Evolutionary conservation across 2,329 filamentous ascomycete species (phyloP), one percentile per base, ranked within the genome.

Genomic region (Dryadomyces sulphureus): DNA sequence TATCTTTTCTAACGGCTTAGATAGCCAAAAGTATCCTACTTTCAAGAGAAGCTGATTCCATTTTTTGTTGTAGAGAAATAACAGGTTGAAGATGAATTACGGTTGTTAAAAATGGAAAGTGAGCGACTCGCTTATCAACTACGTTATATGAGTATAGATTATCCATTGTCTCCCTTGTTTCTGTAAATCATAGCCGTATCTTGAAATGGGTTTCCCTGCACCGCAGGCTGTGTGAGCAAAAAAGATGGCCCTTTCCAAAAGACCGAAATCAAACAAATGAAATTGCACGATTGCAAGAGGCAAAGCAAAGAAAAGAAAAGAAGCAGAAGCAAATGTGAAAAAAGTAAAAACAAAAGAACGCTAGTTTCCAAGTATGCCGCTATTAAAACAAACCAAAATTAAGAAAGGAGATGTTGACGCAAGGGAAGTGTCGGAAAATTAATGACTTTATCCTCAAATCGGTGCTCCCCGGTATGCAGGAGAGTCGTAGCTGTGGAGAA

Each of bases 401-500:
- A 35, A 24, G 3, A 43, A 14, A 32, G 20, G n/a, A 17, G 32
- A 41, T 7, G 16, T 14, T 7, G 4, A 5, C 7, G 17, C 19
- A 17, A 19, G 22, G n/a, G n/a, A n/a, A n/a, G n/a, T n/a, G n/a
- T n/a, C n/a, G n/a, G n/a, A n/a, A n/a, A 8, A 25, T 24, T 12
- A 11, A 17, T 8, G 11, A 2, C 9, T 16, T n/a, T 51, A 73
- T n/a, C 69, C 66, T 71, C 72, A 75, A n/a, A 76, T 73, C 0
- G 72, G 73, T 3, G 62, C 66, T 32, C 69, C 65, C 24, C 65
- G 65, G 53, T 77, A 77, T 6, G 73, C 70, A 5, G 73, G 72
- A 4, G 73, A 73, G 54, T 75, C 73, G 53, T 77, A 75, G 57
- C 72, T 76, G 58, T 77, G 73, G 8, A 76, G 59, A 11, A 76